Conservation (phyloP, 306 rosid genomes). For the Echinosophora koreensis region DNA sequence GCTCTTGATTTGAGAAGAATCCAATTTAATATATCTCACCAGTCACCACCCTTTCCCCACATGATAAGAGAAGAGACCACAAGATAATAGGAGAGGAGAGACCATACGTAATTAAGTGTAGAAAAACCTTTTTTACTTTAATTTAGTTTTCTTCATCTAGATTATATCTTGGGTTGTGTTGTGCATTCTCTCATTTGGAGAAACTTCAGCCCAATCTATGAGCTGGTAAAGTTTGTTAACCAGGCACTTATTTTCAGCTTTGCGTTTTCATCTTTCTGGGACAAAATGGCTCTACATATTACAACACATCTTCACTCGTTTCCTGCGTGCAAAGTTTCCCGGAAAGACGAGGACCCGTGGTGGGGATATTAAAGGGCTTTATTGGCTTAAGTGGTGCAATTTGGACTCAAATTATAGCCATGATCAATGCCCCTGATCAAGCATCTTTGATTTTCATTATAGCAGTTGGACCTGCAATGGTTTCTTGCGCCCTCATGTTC, state of each 20-base stretch:
- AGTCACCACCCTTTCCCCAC: too few relatives aligned
- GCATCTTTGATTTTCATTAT: constrained; percentile 68
- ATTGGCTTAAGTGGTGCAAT: constrained; percentile 79
- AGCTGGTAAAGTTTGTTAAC: constrained; percentile 18
- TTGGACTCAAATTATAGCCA: constrained; percentile 64
- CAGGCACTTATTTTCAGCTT: constrained; percentile 62
- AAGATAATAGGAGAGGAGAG: too few relatives aligned
- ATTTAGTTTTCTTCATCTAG: neutral
- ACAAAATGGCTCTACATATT: constrained; percentile 82
- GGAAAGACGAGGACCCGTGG: constrained; percentile 69
- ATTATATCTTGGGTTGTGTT: constrained; percentile 13
- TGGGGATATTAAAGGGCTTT: constrained; percentile 83
- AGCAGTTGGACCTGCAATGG: constrained; percentile 76
- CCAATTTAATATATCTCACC: too few relatives aligned
- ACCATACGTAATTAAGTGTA: too few relatives aligned
- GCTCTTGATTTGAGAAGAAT: too few relatives aligned
- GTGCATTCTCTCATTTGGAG: neutral
- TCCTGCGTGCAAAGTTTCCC: constrained; percentile 84
- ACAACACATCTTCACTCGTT: constrained; percentile 76
- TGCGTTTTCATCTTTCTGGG: constrained; percentile 71
- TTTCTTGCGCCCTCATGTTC: constrained; percentile 63
- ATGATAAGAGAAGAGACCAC: too few relatives aligned
- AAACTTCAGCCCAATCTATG: constrained; percentile 8
- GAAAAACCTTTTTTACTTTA: too few relatives aligned
- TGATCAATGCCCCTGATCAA: constrained; percentile 59